A percentile compares a stretch with the other conserved stretches of the same genome.
These are phyloP conservation scores for Fusarium chuoi DNA, from an alignment of 2,329 filamentous ascomycete species.

Conservation along the genomic window DNA sequence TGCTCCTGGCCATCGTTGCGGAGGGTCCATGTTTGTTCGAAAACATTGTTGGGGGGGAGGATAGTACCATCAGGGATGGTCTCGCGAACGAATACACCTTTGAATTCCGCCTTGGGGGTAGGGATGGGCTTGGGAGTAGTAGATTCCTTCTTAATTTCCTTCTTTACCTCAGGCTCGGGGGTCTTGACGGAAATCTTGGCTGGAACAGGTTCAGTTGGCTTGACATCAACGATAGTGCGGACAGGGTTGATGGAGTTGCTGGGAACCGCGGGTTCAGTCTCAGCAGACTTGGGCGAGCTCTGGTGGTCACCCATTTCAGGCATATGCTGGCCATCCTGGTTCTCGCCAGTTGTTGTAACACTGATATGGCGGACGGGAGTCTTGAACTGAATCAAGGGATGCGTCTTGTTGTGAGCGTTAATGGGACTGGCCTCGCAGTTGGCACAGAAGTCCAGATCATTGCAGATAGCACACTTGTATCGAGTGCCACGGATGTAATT, in stretches of 20 bases:
- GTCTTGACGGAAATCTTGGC: conserved; percentile 10
- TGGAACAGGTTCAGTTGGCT: conserved; percentile 64
- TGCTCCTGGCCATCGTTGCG: conserved; percentile 80
- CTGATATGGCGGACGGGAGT: conserved; percentile 88
- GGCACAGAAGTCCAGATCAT: conserved; percentile 95
- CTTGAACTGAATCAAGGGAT: conserved; percentile 97
- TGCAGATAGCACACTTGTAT: conserved; percentile 97
- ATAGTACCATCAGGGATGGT: conserved; percentile 81
- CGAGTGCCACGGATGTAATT: conserved; percentile 86
- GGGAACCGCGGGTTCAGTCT: conserved; percentile 54
- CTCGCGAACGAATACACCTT: conserved; percentile 78
- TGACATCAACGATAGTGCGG: conserved; percentile 78
- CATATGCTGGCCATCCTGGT: conserved; percentile 72
- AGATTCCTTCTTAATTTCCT: conserved; percentile 41
- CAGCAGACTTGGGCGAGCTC: conserved; percentile 60
- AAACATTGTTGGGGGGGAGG: conserved; percentile 75
- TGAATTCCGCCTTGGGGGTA: conserved; percentile 49
- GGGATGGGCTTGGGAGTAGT: conserved; percentile 33
- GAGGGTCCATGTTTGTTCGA: conserved; percentile 92
- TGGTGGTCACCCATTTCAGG: conserved; percentile 76
- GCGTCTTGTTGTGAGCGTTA: conserved; percentile 92
- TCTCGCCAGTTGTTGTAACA: conserved; percentile 85
- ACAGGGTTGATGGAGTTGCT: conserved; percentile 64
- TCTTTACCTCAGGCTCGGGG: conserved; percentile 18
- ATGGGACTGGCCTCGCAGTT: conserved; percentile 89